Percentiles rank a stretch among this genome's conserved stretches.
Conservation (phyloP, 2,329 filamentous ascomycete species). For the Podosphaera xanthii region DNA sequence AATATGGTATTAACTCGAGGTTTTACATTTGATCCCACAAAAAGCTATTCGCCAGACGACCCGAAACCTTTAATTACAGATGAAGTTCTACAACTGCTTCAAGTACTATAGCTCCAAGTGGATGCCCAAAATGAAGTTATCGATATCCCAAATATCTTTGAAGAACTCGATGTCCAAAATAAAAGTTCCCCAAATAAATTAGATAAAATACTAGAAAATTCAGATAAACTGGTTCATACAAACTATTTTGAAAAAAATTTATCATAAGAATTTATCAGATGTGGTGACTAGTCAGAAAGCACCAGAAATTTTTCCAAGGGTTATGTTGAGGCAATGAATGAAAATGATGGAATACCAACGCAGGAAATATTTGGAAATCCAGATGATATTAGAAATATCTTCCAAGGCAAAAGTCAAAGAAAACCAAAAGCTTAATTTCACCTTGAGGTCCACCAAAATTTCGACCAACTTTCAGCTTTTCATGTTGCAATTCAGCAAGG, state of each 20-base stretch:
- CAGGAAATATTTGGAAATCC: not conserved
- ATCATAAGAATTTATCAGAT: too few relatives aligned
- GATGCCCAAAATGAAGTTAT: not conserved
- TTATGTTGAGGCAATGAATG: not conserved
- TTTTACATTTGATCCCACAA: not conserved
- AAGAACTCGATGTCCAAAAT: too few relatives aligned
- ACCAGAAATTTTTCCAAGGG: too few relatives aligned
- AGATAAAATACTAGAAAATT: too few relatives aligned
- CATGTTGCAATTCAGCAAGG: not conserved
- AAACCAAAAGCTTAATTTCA: not conserved
- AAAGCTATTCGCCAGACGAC: not conserved
- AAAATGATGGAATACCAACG: not conserved
- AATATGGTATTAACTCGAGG: not conserved
- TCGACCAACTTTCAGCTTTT: not conserved
- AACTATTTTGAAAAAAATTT: too few relatives aligned
- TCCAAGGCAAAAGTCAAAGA: not conserved
- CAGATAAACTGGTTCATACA: too few relatives aligned
- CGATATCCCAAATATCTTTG: not conserved
- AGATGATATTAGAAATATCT: not conserved
- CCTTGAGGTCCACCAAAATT: not conserved
- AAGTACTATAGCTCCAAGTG: not conserved
- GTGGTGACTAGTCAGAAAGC: too few relatives aligned
- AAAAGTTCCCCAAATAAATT: too few relatives aligned
- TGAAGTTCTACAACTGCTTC: not conserved
- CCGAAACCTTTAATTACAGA: not conserved